These are phyloP conservation scores for Mycena polygramma DNA, from an alignment of 768 basidiomycete genomes.

Conservation along the genomic window DNA sequence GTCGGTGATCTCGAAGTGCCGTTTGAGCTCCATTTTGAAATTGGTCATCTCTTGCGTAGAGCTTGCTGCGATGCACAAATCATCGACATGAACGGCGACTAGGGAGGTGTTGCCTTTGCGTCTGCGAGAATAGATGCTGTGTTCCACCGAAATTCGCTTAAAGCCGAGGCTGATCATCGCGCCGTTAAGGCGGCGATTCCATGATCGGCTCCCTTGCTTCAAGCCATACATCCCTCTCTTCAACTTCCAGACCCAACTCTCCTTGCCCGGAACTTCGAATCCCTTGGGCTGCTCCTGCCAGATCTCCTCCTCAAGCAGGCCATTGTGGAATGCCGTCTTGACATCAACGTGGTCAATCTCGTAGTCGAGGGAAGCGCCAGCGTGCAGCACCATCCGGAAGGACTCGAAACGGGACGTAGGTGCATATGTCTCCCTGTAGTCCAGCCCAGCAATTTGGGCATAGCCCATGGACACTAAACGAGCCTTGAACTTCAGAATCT, in stretches of 20 bases:
- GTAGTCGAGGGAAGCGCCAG: constrained; percentile 8
- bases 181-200: no score
- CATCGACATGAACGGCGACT: constrained; percentile 44
- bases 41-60: background rate
- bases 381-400: constrained; percentile 26
- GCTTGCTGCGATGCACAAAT: constrained; percentile 37
- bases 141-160: no score
- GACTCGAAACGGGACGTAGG: constrained; percentile 16
- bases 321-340: constrained; percentile 18
- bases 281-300: constrained; percentile 19
- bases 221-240: constrained; percentile 23
- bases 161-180: no score
- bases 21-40: constrained; percentile 23
- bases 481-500: constrained; percentile 20
- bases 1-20: constrained; percentile 39
- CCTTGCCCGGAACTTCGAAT: constrained; percentile 18
- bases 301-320: constrained; percentile 15
- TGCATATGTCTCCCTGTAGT: constrained; percentile 14
- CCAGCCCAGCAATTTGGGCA: constrained; percentile 9
- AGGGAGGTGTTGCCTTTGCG: no score
- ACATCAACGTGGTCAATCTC: constrained; percentile 16
- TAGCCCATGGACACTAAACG: constrained; percentile 13
- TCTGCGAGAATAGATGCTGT: no score
- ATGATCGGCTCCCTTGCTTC: no score
- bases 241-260: constrained; percentile 20